Conservation (phyloP, 1,284 basidiomycete genomes). For the Ganoderma lingzhi region DNA sequence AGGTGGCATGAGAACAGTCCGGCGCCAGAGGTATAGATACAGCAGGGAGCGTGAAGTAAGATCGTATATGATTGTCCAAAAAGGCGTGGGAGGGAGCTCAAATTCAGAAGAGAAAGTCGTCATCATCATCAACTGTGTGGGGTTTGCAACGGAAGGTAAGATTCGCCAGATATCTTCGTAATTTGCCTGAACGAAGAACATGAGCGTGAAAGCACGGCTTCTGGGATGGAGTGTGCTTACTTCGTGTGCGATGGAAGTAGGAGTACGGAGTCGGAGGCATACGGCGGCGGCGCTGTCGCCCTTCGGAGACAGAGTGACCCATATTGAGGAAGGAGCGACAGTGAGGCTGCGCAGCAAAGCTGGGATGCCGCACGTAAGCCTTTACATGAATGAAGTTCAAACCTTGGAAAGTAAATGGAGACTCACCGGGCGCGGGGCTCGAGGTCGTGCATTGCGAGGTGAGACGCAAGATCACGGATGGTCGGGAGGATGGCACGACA, state of each 20-base stretch:
- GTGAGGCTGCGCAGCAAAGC: conserved; percentile 11
- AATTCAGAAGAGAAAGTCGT: conserved; percentile 21
- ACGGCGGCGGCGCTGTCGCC: conserved; percentile 10
- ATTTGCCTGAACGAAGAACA: conserved; percentile 19
- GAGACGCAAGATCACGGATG: conserved; percentile 59
- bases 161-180: conserved; percentile 26
- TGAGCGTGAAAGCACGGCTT: background rate
- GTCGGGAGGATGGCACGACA: conserved; percentile 58
- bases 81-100: background rate
- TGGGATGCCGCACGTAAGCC: background rate
- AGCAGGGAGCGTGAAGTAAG: background rate
- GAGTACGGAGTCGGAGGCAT: conserved; percentile 28
- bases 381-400: background rate
- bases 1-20: background rate
- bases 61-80: background rate
- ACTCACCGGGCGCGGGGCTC: conserved; percentile 19
- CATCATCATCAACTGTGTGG: conserved; percentile 12
- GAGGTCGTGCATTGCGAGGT: conserved; percentile 69
- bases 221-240: conserved; percentile 6
- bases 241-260: conserved; percentile 14
- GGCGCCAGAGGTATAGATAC: conserved; percentile 10
- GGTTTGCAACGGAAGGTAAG: conserved; percentile 22
- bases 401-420: background rate
- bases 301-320: conserved; percentile 26
- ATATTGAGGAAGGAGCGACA: conserved; percentile 30